Percentiles rank a stretch among this genome's conserved stretches.
phyloP scores from a whole-genome alignment of 768 basidiomycete species.

The Amanita molliuscula region DNA sequence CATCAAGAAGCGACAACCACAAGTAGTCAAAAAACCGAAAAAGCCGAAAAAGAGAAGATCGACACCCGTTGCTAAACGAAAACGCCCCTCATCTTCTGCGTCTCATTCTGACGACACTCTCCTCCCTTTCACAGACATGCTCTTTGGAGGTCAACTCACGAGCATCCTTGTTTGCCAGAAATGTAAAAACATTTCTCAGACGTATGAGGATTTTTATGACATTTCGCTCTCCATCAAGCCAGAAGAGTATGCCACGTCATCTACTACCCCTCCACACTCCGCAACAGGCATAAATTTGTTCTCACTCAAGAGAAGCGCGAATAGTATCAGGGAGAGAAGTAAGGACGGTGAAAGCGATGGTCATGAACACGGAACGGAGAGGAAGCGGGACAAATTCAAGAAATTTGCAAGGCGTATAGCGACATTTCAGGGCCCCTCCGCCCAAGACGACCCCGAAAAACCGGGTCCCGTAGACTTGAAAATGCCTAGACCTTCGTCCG shows the following conservation, averaged over 20 bases:
- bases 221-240: conserved; percentile 83
- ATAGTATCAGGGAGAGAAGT: not conserved
- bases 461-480: conserved; percentile 12
- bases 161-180: conserved; percentile 90
- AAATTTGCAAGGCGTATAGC: conserved; percentile 60
- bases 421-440: conserved; percentile 16
- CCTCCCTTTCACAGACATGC: conserved; percentile 56
- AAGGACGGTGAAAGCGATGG: conserved; percentile 11
- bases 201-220: conserved; percentile 91
- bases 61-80: not conserved
- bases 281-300: not conserved
- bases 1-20: conserved; percentile 38
- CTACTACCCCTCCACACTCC: not conserved
- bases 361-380: conserved; percentile 25
- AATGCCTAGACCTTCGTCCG: conserved; percentile 45
- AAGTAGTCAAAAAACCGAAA: not conserved
- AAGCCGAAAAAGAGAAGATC: not conserved
- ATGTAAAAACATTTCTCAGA: conserved; percentile 89
- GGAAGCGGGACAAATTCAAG: conserved; percentile 72
- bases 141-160: conserved; percentile 84
- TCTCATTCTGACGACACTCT: not conserved
- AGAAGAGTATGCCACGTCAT: conserved; percentile 49
- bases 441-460: not conserved
- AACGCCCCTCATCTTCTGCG: not conserved
- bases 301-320: not conserved